Percentiles rank a stretch among this genome's conserved stretches.
Evolutionary conservation across 306 rosid species (phyloP).

Genomic region (Trifolium subterraneum): DNA sequence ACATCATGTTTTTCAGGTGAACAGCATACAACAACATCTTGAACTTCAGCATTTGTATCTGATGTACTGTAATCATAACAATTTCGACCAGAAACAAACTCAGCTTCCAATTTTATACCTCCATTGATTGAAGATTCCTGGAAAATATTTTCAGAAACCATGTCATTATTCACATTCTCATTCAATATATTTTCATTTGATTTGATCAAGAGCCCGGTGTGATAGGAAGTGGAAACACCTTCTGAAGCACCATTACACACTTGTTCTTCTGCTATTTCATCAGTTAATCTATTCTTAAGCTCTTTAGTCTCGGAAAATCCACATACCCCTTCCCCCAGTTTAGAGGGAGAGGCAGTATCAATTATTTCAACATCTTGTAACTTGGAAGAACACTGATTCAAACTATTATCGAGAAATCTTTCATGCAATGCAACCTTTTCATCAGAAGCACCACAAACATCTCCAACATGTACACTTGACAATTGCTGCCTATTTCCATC

Average conservation of each 20-base stretch:
- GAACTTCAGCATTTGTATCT: conserved; percentile 43
- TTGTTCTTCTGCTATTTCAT: conserved; percentile 37
- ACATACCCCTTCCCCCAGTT: conserved; percentile 44
- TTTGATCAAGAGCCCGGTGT: conserved; percentile 48
- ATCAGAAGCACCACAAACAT: conserved; percentile 39
- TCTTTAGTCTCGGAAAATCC: conserved; percentile 37
- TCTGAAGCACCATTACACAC: conserved; percentile 47
- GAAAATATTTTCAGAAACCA: conserved; percentile 27
- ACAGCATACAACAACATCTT: conserved; percentile 45
- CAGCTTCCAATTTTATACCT: conserved; percentile 37
- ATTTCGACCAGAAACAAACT: conserved; percentile 45
- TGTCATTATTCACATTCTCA: conserved; percentile 29
- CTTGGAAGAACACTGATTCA: conserved; percentile 50
- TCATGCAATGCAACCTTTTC: conserved; percentile 50
- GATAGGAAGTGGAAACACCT: conserved; percentile 46
- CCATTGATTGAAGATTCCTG: conserved; percentile 41
- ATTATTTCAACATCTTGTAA: conserved; percentile 42
- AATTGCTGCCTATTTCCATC: conserved; percentile 49
- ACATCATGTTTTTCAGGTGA: conserved; percentile 41
- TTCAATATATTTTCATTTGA: conserved; percentile 41
- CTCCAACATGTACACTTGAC: conserved; percentile 41
- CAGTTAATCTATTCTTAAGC: conserved; percentile 38
- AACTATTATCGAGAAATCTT: conserved; percentile 41
- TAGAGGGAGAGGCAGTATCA: conserved; percentile 39
- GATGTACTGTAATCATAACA: conserved; percentile 36